Conservation (phyloP, 208 protist genomes). For the Crithidia sp. region DNA sequence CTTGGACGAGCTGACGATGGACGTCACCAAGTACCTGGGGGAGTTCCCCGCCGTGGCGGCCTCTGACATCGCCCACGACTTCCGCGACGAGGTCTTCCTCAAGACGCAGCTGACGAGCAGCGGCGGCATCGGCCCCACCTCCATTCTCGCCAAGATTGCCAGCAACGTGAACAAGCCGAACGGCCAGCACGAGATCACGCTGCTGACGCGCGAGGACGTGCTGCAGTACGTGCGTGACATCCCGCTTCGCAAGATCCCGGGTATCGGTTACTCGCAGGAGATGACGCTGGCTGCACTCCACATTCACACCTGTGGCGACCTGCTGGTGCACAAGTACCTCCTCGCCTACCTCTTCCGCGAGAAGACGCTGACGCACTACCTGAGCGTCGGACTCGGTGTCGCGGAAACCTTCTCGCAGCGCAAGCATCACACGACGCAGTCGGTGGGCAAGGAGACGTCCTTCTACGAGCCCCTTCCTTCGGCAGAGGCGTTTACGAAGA, state of each 20-base stretch:
- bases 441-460: slow-evolving; percentile 79
- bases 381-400: slow-evolving; percentile 76
- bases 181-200: slow-evolving; percentile 89
- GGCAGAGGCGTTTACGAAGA: slow-evolving; percentile 52
- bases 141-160: slow-evolving; percentile 90
- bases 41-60: slow-evolving; percentile 53
- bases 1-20: slow-evolving; percentile 90
- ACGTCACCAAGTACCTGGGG: slow-evolving; percentile 75
- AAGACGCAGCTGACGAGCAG: slow-evolving; percentile 86
- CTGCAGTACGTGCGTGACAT: slow-evolving; percentile 79
- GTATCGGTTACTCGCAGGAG: slow-evolving; percentile 85
- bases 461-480: slow-evolving; percentile 66
- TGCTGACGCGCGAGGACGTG: slow-evolving; percentile 80
- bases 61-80: slow-evolving; percentile 70
- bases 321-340: slow-evolving; percentile 74
- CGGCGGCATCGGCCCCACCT: slow-evolving; percentile 87
- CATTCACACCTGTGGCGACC: slow-evolving; percentile 76
- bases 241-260: slow-evolving; percentile 78
- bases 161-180: slow-evolving; percentile 96
- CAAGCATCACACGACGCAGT: slow-evolving; percentile 58
- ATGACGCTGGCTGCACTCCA: slow-evolving; percentile 67
- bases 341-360: slow-evolving; percentile 76
- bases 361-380: slow-evolving; percentile 83
- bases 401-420: slow-evolving; percentile 57
- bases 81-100: slow-evolving; percentile 80